Base-by-base conservation (phyloP, 2,329 filamentous ascomycete species). In the Anisogramma anomala region DNA sequence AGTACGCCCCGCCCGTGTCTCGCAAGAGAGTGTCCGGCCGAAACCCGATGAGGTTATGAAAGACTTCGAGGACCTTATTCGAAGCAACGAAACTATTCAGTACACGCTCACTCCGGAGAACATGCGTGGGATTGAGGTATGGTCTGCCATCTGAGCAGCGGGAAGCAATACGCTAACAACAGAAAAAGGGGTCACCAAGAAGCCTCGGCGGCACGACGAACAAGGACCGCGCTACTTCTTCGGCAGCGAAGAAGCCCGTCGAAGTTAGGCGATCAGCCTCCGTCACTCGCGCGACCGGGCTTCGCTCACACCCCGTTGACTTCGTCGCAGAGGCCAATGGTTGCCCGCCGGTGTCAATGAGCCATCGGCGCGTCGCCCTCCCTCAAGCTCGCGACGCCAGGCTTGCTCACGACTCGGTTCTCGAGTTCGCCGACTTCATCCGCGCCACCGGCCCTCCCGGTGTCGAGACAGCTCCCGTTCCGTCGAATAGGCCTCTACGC, bases 351-450 rank as follows among this genome's bases (percentile, higher is more conserved):
- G 42, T 53, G 15, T 53, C 58, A 0, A 50, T 54, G 39, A 50
- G 58, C 30, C 53, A 57, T 6, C 62, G 56, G 33, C 60, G 60
- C 15, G 49, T 52, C 17, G 55, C 52, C 17, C 50, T 45, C 4
- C 53, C 58, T 8, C 59, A 61, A 51, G 77, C 86, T 18, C 74
- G 87, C 48, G 87, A 94, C 50, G 79, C 86, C 2, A 74, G 82
- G 47, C 67, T 83, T 7, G 70, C 77, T 8, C 68, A 71, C 4
- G 82, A 88, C 47, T 85, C 85, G 0, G 75, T 82, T 7, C 71
- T 78, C 33, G 88, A 94, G 53, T 85, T 95, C 62, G 84, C 86
- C 17, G 82, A 93, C 45, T 95, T 94, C 57, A 85, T 94, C 53
- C 81, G 85, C 45, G 84, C 82, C 1, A 94, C 86, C 22, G 86